Evolutionary conservation across 441 rosid species (phyloP), one percentile per base, ranked within the genome.

Genomic region (Erysimum pusillum): DNA sequence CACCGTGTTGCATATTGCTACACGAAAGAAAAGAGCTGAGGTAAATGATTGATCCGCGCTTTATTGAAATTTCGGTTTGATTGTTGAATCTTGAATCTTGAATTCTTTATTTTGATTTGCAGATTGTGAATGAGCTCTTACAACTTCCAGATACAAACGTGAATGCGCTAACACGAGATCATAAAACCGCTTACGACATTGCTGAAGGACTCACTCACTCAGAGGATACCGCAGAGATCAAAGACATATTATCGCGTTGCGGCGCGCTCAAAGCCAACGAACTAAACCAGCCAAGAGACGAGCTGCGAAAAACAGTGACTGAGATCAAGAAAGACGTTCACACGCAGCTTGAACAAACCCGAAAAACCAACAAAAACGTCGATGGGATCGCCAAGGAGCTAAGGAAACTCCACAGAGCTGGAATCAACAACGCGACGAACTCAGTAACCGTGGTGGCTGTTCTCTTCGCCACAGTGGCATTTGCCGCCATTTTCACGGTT

Each of bases 381-480:
- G 84, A 76, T 11, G 98, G 94, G 7, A 95, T 95, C 34, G 94
- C 94, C 53, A 82, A 91, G 69, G 96, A 92, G 78, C 85, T 91
- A 28, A 82, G 86, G 15, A 87, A 80, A 75, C 94, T 95, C 68
- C 99, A 90, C 76, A 81, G 92, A 64, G 91, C 84, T 49, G 98
- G 99, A 64, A 88, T 95, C 75, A 84, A 92, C 84, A 95, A 89
- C n/a, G 97, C 99, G 5, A 87, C 97, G 7, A 95, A 92, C 85
- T 93, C 96, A 0, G 91, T 92, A 45, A 95, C 99, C 0, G 92
- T 95, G 14, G 97, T 95, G 31, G 96, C 99, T 3, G 94, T 90
- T 18, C 92, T 95, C 20, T 92, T 95, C 62, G 96, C 98, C 52
- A 92, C 99, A 1, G 99, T 92, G 13, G 99, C 99, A 60, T 95